These are phyloP conservation scores for Bretziella fagacearum DNA, from an alignment of 2,329 filamentous ascomycete genomes.

Conservation along the genomic window DNA sequence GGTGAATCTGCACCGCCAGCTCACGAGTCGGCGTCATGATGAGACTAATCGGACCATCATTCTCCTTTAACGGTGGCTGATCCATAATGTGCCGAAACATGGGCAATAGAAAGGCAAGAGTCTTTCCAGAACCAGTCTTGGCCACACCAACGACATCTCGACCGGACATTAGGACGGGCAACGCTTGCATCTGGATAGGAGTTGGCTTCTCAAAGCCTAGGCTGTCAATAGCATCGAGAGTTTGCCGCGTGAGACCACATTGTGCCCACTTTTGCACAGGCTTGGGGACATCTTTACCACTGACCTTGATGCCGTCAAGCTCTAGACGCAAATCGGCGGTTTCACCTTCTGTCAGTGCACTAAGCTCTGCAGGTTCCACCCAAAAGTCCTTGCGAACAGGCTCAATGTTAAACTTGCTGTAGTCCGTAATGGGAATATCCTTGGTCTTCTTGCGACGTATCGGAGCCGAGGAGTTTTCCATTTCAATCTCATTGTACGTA, in stretches of 20 bases:
- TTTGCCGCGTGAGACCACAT: constrained; percentile 74
- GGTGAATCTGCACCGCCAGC: constrained; percentile 81
- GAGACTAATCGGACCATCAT: constrained; percentile 73
- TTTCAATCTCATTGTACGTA: constrained; percentile 32
- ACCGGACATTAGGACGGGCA: constrained; percentile 90
- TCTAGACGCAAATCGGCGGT: constrained; percentile 67
- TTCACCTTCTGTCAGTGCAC: constrained; percentile 69
- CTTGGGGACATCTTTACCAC: constrained; percentile 73
- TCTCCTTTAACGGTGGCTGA: constrained; percentile 61
- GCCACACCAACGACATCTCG: constrained; percentile 91
- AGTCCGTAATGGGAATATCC: constrained; percentile 77
- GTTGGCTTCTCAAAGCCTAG: constrained; percentile 80
- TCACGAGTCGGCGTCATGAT: constrained; percentile 93
- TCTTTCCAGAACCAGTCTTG: constrained; percentile 96
- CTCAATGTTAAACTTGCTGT: constrained; percentile 69
- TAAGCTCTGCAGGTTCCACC: constrained; percentile 70
- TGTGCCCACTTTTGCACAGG: constrained; percentile 96
- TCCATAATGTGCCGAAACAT: constrained; percentile 99
- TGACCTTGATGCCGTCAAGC: constrained; percentile 88
- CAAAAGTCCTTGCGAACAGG: constrained; percentile 91
- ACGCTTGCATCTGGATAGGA: constrained; percentile 85
- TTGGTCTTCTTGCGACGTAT: constrained; percentile 66
- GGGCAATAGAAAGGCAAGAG: constrained; percentile 81
- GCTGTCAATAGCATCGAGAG: constrained; percentile 65
- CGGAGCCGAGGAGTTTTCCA: constrained; percentile 34